A percentile compares a stretch with the other conserved stretches of the same genome.
Evolutionary conservation across 805 yeast genomes (phyloP).

Genomic region (baker's yeast (Saccharomyces cerevisiae)): DNA sequence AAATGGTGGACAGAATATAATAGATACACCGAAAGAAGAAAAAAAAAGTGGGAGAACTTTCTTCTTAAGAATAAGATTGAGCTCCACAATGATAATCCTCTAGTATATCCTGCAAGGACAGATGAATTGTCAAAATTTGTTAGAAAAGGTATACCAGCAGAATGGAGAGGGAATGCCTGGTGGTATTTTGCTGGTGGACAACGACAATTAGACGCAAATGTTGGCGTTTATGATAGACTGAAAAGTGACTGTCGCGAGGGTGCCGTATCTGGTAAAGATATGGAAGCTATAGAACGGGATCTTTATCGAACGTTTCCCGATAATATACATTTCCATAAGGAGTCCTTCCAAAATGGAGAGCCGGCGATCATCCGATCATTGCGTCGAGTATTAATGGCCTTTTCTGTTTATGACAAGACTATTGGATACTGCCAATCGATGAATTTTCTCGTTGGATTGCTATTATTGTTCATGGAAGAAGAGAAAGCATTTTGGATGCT

Average conservation of each 20-base stretch:
- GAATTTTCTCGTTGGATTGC: conserved; percentile 82
- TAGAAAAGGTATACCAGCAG: conserved; percentile 90
- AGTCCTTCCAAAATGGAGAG: conserved; percentile 36
- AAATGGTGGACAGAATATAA: conserved; percentile 69
- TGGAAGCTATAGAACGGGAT: conserved; percentile 91
- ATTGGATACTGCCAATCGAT: conserved; percentile 95
- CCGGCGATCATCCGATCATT: conserved; percentile 59
- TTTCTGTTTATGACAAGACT: conserved; percentile 75
- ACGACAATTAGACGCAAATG: conserved; percentile 57
- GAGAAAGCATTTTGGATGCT: conserved; percentile 94
- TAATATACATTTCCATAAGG: conserved; percentile 65
- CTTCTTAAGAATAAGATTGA: conserved; percentile 61
- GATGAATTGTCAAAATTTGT: conserved; percentile 72
- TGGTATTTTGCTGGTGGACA: conserved; percentile 85
- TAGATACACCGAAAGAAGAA: conserved; percentile 50
- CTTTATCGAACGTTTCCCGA: conserved; percentile 92
- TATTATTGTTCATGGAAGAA: conserved; percentile 79
- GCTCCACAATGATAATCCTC: conserved; percentile 42
- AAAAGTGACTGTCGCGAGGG: conserved; percentile 38
- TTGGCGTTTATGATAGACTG: conserved; percentile 68
- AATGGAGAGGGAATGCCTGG: conserved; percentile 97
- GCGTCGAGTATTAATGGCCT: conserved; percentile 73
- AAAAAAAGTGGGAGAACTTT: conserved; percentile 66
- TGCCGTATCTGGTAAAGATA: conserved; percentile 35
- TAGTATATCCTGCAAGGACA: conserved; percentile 66